Evolutionary conservation across 2,329 filamentous ascomycete species (phyloP).

Genomic region (Claviceps humidiphila): DNA sequence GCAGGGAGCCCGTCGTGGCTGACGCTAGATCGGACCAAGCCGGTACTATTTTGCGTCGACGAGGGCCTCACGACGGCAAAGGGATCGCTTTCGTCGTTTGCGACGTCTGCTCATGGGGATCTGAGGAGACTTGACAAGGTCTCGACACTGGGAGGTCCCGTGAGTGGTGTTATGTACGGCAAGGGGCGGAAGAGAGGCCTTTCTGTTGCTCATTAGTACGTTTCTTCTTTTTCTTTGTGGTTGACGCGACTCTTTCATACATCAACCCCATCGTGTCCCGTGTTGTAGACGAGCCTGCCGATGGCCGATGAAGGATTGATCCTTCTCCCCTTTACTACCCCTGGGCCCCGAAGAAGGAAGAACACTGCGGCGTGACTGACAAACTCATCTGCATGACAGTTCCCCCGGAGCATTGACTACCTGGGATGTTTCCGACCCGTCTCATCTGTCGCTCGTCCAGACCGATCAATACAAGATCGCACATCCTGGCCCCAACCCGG

Average conservation of each 20-base stretch:
- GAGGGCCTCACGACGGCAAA: constrained; percentile 37
- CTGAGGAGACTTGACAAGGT: constrained; percentile 24
- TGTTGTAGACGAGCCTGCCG: not conserved
- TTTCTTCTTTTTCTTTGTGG: constrained; percentile 2
- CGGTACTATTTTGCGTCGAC: constrained; percentile 45
- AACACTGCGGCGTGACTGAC: not conserved
- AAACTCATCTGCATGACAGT: constrained; percentile 12
- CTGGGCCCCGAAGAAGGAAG: not conserved
- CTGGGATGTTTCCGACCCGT: constrained; percentile 28
- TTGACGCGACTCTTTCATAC: not conserved
- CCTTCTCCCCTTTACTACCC: not conserved
- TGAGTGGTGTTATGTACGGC: constrained; percentile 31
- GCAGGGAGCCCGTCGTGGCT: constrained; percentile 46
- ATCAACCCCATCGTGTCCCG: not conserved
- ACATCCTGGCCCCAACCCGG: constrained; percentile 23
- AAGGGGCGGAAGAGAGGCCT: constrained; percentile 21
- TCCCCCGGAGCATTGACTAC: constrained; percentile 29
- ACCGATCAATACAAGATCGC: constrained; percentile 26
- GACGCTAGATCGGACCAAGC: constrained; percentile 35
- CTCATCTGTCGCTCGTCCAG: constrained; percentile 22
- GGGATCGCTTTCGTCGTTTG: constrained; percentile 33
- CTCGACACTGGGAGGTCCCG: constrained; percentile 26
- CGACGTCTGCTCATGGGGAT: constrained; percentile 22
- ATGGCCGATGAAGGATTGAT: not conserved
- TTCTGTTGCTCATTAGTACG: constrained; percentile 34